Evolutionary conservation across 352 stramenopile species (phyloP), one percentile per base, ranked within the genome.

Genomic region (Phytophthora podocarpi): DNA sequence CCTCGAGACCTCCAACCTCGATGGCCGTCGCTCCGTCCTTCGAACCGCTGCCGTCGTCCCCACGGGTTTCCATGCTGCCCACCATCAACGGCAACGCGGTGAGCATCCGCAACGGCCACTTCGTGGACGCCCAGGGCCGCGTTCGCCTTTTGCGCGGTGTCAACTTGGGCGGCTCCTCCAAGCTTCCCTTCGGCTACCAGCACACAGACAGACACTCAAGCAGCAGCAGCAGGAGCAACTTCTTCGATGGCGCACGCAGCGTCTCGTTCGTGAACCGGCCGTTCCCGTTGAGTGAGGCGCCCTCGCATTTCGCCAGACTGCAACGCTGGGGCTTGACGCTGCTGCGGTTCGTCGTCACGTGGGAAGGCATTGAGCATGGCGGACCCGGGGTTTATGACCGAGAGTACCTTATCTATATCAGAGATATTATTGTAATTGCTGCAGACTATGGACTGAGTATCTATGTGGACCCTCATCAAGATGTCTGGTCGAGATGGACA

Each of bases 401-500:
- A 4, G 87, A 84, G n/a, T 98, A 97, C 63, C 57, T 97, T 1
- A 13, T 43, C 12, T 97, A 97, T 62, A 55, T 97, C 18, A 69
- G 72, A 9, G 61, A 73, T 6, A 21, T 97, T 1, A 46, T 97
- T 21, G 45, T 74, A 43, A 80, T 84, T 35, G 84, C 85, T 2
- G 67, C 53, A 8, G 69, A 81, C 16, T 91, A 86, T 59, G 80
- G 68, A n/a, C 72, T 98, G n/a, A 64, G 70, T 26, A 69, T 97
- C 18, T 96, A 93, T 53, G 81, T 98, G n/a, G 88, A 98, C 45
- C 89, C 86, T 7, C 91, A 98, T 52, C 91, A 98, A 73, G 91
- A 98, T 60, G 89, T 97, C 20, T 98, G 90, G 90, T 95, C 84
- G 15, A 81, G 90, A 15, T 98, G 79, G 77, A 97, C 89, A 0